Evolutionary conservation across 1,284 basidiomycete genomes (phyloP), one percentile per base, ranked within the genome.

Genomic region (Phenoliferia sp.): DNA sequence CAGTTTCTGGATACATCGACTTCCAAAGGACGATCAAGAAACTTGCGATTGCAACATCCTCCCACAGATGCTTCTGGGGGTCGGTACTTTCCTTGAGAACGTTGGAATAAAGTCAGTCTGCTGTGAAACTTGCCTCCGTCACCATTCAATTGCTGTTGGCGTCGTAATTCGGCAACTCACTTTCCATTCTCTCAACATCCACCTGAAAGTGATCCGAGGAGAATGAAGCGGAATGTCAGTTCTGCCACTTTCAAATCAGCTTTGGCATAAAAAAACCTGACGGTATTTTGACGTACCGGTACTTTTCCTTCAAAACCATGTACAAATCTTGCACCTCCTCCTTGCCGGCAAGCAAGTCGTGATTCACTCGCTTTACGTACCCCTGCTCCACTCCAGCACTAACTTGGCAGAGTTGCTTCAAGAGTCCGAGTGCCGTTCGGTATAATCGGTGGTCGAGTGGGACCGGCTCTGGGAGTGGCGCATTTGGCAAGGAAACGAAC

Each of bases 21-120:
- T 87, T 89, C 94, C 94, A 98, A 3, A 98, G 81, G 0, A 94
- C 82, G 79, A 98, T 93, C 55, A 97, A 81, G 78, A 90, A 98
- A 0, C 93, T 92, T 3, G 92, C 94, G 59, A 95, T 92, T 0
- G 90, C 90, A 57, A 95, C 88, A 78, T 96, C 93, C 86, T 85
- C 80, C 90, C 90, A 72, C 5, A 94, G 90, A 78, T 94, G 90
- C 79, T 94, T 91, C 61, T 87, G 76, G 10, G 91, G 88, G 81
- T 94, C 87, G 0, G 92, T 90, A 2, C 82, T 84, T 73, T 94
- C 92, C 57, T 52, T 19, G 39, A n/a, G 9, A 7, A 7, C 22
- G 22, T 6, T 19, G 48, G 85, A n/a, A n/a, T n/a, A n/a, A n/a
- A n/a, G n/a, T n/a, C n/a, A n/a, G n/a, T n/a, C n/a, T n/a, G n/a